phyloP scores from a whole-genome alignment of 2,329 filamentous ascomycete species.

The Aspergillus oerlinghausenensis region DNA sequence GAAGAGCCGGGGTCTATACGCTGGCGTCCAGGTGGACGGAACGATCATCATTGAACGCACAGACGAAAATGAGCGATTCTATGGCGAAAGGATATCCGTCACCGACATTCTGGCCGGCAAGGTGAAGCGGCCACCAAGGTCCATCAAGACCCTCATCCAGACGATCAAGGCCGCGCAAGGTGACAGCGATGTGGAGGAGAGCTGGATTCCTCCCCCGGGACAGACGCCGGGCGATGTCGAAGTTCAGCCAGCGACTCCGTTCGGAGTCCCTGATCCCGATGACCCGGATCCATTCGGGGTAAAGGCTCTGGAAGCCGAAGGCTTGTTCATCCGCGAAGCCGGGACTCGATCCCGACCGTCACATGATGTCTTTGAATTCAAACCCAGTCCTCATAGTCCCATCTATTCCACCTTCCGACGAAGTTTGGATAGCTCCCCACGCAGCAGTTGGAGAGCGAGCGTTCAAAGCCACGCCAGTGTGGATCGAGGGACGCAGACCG shows the following conservation, averaged over 20 bases:
- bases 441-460: conserved; percentile 65
- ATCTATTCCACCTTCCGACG: conserved; percentile 57
- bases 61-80: conserved; percentile 86
- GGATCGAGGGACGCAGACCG: conserved; percentile 66
- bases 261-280: conserved; percentile 72
- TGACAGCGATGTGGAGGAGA: conserved; percentile 67
- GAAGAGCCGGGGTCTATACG: conserved; percentile 85
- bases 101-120: conserved; percentile 61
- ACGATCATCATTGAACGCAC: conserved; percentile 79
- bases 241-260: conserved; percentile 47
- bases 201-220: conserved; percentile 59
- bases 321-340: conserved; percentile 86
- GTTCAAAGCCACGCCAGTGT: conserved; percentile 57
- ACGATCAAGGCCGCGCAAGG: conserved; percentile 87
- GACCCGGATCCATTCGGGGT: conserved; percentile 93
- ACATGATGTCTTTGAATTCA: conserved; percentile 79
- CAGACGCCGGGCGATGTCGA: conserved; percentile 74
- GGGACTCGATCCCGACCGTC: conserved; percentile 68
- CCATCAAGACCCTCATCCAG: conserved; percentile 63
- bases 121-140: conserved; percentile 51
- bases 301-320: conserved; percentile 75
- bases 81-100: conserved; percentile 61
- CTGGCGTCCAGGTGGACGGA: conserved; percentile 79
- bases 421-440: conserved; percentile 62
- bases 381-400: conserved; percentile 71